Conservation (phyloP, 352 stramenopile species). For the Globisporangium cederbergense region DNA sequence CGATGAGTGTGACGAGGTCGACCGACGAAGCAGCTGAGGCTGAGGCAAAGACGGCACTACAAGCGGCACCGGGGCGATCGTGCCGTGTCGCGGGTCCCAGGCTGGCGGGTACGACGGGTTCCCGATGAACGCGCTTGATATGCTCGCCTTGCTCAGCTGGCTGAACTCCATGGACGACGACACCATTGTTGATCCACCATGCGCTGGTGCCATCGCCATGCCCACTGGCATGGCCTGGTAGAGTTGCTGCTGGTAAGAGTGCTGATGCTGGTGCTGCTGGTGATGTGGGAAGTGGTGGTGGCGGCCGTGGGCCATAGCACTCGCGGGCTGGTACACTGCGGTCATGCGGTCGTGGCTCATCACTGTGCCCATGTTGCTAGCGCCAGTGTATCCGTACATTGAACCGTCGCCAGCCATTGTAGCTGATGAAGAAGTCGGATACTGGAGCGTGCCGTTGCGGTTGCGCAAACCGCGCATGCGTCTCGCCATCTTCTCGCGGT, state of each 20-base stretch:
- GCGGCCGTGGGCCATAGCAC: background rate
- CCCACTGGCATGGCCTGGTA: conserved; percentile 4
- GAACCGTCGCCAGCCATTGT: background rate
- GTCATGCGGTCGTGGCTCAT: conserved; percentile 11
- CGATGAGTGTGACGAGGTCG: background rate
- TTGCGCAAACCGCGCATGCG: conserved; percentile 22
- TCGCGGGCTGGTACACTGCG: conserved; percentile 7
- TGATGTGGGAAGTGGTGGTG: conserved; percentile 11
- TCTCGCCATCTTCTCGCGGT: conserved; percentile 22
- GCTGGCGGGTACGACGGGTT: conserved; percentile 28
- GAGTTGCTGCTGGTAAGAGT: conserved; percentile 8
- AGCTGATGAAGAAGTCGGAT: background rate
- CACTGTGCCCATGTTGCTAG: background rate
- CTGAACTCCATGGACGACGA: conserved; percentile 32
- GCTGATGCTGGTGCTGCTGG: conserved; percentile 4
- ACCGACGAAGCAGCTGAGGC: background rate
- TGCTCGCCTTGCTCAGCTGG: conserved; percentile 35
- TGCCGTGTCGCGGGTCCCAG: conserved; percentile 21
- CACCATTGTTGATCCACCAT: background rate
- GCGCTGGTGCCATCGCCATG: conserved; percentile 6
- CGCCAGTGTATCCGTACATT: conserved; percentile 1
- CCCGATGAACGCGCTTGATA: conserved; percentile 37
- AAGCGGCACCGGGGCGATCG: conserved; percentile 6
- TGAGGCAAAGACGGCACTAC: background rate
- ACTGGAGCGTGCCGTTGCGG: conserved; percentile 16